These are phyloP conservation scores for Mortierella hygrophila DNA, from an alignment of 192 early-diverging fungal genomes.

Conservation along the genomic window DNA sequence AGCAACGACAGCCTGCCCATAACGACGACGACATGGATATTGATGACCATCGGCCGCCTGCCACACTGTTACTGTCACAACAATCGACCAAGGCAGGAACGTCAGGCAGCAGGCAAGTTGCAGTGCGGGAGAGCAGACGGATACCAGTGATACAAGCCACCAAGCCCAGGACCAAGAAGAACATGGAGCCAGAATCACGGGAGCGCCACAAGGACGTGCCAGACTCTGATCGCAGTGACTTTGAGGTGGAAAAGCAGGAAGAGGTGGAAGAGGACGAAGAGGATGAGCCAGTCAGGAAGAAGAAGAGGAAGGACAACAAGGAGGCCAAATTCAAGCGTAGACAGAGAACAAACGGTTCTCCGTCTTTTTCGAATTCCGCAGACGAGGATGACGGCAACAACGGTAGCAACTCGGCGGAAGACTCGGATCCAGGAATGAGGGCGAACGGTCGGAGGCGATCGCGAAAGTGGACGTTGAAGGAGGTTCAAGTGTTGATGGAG, in stretches of 20 bases:
- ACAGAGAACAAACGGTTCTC: not conserved
- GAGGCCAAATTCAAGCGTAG: not conserved
- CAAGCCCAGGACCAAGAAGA: not conserved
- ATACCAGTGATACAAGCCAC: not conserved
- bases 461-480: constrained; percentile 20
- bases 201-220: not conserved
- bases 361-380: not conserved
- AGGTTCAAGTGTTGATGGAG: constrained; percentile 14
- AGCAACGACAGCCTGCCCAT: not conserved
- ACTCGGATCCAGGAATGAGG: not conserved
- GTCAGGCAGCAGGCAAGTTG: not conserved
- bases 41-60: not conserved
- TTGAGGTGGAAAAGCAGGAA: not conserved
- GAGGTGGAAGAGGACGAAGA: not conserved
- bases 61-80: not conserved
- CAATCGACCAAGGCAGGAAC: not conserved
- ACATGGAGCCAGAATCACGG: not conserved
- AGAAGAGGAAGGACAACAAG: not conserved
- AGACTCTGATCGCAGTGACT: not conserved
- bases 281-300: not conserved
- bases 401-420: not conserved
- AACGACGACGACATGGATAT: not conserved
- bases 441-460: constrained; percentile 4
- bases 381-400: no score
- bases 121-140: not conserved